These are phyloP conservation scores for Globisporangium okanoganense DNA, from an alignment of 352 stramenopile genomes.

Conservation along the genomic window DNA sequence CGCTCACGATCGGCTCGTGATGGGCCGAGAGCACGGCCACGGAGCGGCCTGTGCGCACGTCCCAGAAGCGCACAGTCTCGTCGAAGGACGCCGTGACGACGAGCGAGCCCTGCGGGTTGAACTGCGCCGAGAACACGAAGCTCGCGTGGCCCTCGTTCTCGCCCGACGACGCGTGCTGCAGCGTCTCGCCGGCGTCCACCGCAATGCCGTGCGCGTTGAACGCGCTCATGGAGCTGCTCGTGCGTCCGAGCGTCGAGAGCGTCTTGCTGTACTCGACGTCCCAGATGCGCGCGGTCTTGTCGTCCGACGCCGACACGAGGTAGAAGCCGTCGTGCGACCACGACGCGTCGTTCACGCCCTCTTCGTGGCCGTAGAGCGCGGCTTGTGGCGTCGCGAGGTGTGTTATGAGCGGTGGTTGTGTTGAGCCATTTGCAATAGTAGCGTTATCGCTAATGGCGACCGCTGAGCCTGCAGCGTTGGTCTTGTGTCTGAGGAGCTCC, in stretches of 20 bases:
- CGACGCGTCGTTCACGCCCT: slow-evolving; percentile 92
- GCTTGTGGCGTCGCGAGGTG: slow-evolving; percentile 21
- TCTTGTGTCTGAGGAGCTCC: slow-evolving; percentile 15
- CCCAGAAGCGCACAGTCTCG: slow-evolving; percentile 95
- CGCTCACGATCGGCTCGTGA: slow-evolving; percentile 93
- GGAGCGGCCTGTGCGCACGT: slow-evolving; percentile 89
- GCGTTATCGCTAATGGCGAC: not conserved
- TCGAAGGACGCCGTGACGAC: slow-evolving; percentile 91
- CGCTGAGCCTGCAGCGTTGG: not conserved
- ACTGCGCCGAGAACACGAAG: slow-evolving; percentile 95
- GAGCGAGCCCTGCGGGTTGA: slow-evolving; percentile 93
- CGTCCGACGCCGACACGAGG: slow-evolving; percentile 93
- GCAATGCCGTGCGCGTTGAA: slow-evolving; percentile 23
- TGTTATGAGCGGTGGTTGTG: not conserved
- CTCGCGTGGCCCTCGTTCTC: slow-evolving; percentile 81
- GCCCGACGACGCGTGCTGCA: not conserved
- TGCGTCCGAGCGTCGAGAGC: slow-evolving; percentile 64
- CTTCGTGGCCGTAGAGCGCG: slow-evolving; percentile 84
- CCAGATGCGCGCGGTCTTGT: slow-evolving; percentile 94
- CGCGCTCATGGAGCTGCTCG: slow-evolving; percentile 21
- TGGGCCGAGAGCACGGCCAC: slow-evolving; percentile 90
- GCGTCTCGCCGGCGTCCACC: slow-evolving; percentile 14
- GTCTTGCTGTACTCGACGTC: slow-evolving; percentile 87
- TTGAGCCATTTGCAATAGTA: not conserved
- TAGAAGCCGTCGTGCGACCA: slow-evolving; percentile 88